These are phyloP conservation scores for Rhodamnia argentea DNA, from an alignment of 345 rosid species.

Conservation along the genomic window DNA sequence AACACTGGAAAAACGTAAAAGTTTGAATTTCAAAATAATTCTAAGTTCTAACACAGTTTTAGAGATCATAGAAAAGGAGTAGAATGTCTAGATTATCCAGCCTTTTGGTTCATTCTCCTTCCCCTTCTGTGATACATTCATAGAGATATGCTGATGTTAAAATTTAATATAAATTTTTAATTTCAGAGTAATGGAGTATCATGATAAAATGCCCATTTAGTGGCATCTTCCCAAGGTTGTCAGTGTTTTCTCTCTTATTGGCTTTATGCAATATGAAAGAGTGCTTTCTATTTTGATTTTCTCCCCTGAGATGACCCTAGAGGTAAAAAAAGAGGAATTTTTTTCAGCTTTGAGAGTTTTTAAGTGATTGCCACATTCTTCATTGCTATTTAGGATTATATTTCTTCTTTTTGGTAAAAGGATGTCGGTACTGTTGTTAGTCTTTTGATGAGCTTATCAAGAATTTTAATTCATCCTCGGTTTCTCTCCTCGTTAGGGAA, in stretches of 20 bases:
- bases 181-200: not conserved
- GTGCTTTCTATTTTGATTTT: not conserved
- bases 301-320: not conserved
- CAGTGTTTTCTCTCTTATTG: not conserved
- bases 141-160: not conserved
- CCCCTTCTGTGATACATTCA: not conserved
- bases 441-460: not conserved
- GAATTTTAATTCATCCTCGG: not conserved
- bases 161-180: not conserved
- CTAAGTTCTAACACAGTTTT: not conserved
- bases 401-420: not conserved
- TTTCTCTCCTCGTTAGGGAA: constrained; percentile 38
- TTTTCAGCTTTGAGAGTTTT: not conserved
- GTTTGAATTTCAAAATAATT: not conserved
- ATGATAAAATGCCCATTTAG: not conserved
- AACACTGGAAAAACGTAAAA: not conserved
- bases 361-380: not conserved
- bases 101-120: not conserved
- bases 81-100: not conserved
- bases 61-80: not conserved
- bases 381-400: not conserved
- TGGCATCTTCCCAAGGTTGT: not conserved
- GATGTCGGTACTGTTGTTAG: not conserved
- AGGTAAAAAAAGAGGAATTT: not conserved
- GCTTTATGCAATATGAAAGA: not conserved